Base-by-base conservation (phyloP, 75 land plant genomes). In the Cunninghamia lanceolata region DNA sequence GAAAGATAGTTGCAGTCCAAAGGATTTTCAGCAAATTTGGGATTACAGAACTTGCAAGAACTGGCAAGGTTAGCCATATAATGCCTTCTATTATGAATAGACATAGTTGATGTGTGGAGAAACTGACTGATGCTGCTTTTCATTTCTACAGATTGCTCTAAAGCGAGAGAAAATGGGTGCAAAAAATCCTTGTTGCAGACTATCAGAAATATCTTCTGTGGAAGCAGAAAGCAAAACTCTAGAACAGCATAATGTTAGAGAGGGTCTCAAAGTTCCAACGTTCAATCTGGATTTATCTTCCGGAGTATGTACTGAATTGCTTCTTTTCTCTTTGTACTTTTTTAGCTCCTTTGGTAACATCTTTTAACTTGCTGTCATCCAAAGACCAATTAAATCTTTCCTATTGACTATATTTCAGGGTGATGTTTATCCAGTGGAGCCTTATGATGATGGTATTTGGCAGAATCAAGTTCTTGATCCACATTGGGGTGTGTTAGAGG, bases 341-440 rank as follows among this genome's bases (percentile, higher is more conserved):
- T 39, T 59, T 82, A 30, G 34, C 43, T 66, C 75, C 47, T 87
- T 52, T 73, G 32, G 40, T 34, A 38, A 16, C 50, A 56, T 63
- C 16, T 77, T 85, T 32, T 10, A 52, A 13, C 28, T 79, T 35
- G 43, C 45, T 80, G 9, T 10, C 81, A 84, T 71, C 40, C 17
- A 3, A 36, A 53, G 25, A 52, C n/a, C 16, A 42, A 17, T 47
- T 47, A 3, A 32, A 34, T 45, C 73, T 50, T 84, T 50, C 19
- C 32, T 82, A 68, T 8, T 79, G 56, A 0, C 34, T 78, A 36
- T 86, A 59, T 45, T 88, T 79, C 79, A 96, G 98, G 99, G 99
- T 71, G 99, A 98, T 98, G 99, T 98, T 80, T 98, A 98, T 89
- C 97, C 99, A 36, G 99, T 98, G 91, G 99, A 98, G 86, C 74